These are phyloP conservation scores for Acorus calamus DNA, from an alignment of 106 monocot species.

Conservation along the genomic window DNA sequence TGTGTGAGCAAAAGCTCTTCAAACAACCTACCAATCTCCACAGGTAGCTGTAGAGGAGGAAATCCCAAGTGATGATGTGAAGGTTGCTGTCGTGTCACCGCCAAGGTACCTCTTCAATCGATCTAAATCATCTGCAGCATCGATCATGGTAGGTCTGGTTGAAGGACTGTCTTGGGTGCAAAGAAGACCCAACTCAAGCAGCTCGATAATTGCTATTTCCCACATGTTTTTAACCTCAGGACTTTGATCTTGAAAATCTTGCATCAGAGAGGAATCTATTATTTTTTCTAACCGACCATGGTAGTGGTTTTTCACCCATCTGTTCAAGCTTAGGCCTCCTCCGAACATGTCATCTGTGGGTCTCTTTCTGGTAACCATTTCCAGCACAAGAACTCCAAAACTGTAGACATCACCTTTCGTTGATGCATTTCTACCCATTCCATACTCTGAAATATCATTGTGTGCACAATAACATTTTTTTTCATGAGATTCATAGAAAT, in stretches of 20 bases:
- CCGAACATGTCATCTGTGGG: conserved; percentile 25
- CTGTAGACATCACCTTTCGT: conserved; percentile 25
- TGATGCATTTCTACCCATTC: conserved; percentile 20
- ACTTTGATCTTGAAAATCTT: background rate
- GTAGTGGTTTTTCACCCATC: conserved; percentile 24
- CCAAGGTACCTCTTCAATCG: conserved; percentile 32
- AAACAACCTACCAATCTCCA: too few relatives aligned
- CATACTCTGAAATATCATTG: conserved; percentile 15
- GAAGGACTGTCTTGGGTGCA: conserved; percentile 34
- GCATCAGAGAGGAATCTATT: conserved; percentile 12
- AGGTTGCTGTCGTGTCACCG: conserved; percentile 35
- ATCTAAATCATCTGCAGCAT: conserved; percentile 36
- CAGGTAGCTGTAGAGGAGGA: conserved; percentile 20
- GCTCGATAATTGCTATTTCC: conserved; percentile 26
- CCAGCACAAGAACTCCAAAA: conserved; percentile 20
- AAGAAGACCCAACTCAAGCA: conserved; percentile 37
- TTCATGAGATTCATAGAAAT: background rate
- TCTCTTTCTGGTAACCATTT: conserved; percentile 19
- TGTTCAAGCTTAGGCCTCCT: conserved; percentile 15
- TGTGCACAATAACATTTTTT: too few relatives aligned
- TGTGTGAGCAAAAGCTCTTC: too few relatives aligned
- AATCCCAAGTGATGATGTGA: conserved; percentile 30
- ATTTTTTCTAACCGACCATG: conserved; percentile 11
- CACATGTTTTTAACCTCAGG: conserved; percentile 28
- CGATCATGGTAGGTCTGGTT: conserved; percentile 36